Conservation (phyloP, 1,284 basidiomycete genomes). For the Volvariella volvacea region DNA sequence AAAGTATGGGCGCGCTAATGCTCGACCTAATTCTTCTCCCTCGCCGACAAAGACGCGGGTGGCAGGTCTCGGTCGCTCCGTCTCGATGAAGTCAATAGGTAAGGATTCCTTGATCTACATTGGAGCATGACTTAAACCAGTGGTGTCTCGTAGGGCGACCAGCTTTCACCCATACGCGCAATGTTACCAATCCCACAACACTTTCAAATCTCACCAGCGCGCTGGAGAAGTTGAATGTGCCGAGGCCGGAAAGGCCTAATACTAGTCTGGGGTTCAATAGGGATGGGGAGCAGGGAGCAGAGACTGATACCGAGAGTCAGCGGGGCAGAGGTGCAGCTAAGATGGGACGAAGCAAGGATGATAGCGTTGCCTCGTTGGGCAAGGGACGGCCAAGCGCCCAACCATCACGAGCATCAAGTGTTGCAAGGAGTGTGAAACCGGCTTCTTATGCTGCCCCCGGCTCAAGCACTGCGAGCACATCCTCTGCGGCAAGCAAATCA, state of each 20-base stretch:
- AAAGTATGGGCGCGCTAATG: too few species aligned
- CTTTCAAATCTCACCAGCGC: slow-evolving; percentile 50
- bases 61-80: slow-evolving; percentile 17
- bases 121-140: too few species aligned
- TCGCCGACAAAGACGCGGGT: slow-evolving; percentile 30
- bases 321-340: neutral
- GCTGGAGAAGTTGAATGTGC: slow-evolving; percentile 55
- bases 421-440: slow-evolving; percentile 7
- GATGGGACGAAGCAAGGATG: slow-evolving; percentile 15
- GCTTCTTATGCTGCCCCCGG: slow-evolving; percentile 3
- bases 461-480: too few species aligned
- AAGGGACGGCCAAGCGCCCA: slow-evolving; percentile 12
- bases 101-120: neutral
- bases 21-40: slow-evolving; percentile 11
- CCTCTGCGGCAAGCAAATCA: slow-evolving; percentile 14
- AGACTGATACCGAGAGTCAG: slow-evolving; percentile 8
- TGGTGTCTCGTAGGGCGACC: neutral
- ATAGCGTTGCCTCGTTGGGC: slow-evolving; percentile 13
- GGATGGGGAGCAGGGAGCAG: slow-evolving; percentile 12
- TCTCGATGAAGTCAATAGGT: too few species aligned
- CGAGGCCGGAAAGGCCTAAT: slow-evolving; percentile 52
- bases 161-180: slow-evolving; percentile 12
- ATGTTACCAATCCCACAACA: slow-evolving; percentile 25
- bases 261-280: slow-evolving; percentile 60
- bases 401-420: slow-evolving; percentile 12